Base-by-base conservation (phyloP, 768 basidiomycete genomes). In the Fibroporia radiculosa region DNA sequence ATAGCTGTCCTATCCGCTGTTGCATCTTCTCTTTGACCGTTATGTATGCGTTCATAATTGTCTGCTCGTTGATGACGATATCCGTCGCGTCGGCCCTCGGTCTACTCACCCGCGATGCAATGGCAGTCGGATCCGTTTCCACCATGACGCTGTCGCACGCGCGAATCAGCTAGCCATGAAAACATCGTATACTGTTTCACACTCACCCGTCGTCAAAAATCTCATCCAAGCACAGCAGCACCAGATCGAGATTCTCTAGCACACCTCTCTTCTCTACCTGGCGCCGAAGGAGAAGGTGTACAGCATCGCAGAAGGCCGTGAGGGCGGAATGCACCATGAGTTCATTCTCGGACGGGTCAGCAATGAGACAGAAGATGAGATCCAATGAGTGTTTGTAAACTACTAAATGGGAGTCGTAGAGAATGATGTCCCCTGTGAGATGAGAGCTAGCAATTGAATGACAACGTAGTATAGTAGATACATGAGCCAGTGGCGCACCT, bases 51-150 rank as follows among this genome's bases (percentile, higher is more conserved):
- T 72, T 93, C 75, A 95, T 74, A 48, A 96, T 74, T 7, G 92
- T 93, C 68, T 96, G 93, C 68, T 99, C 96, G 72, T 99, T 97
- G 73, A 99, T 95, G 50, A 93, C 84, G 51, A 99, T 96, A 55
- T 98, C 93, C 28, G 84, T 86, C 41, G 93, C 83, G 63, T 98
- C 96, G 13, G 95, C 84, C 51, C 81, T 83, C 33, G 96, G 90
- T 51, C 93, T 70, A 56, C 88, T 93, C 42, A 98, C 96, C 42
- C 96, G 71, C 25, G 92, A 90, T 0, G 93, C 92, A 60, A 98
- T 96, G n/a, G 93, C 86, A 0, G 90, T 78, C 2, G 93, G 73
- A 62, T 99, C 96, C 0, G 95, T 98, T 66, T 98, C 95, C 16
- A 98, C 82, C 52, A 98, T 93, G 60, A 98, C 88, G 14, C 95